These are phyloP conservation scores for Stephania cephalantha DNA, from an alignment of 164 flowering plant species.

Conservation along the genomic window DNA sequence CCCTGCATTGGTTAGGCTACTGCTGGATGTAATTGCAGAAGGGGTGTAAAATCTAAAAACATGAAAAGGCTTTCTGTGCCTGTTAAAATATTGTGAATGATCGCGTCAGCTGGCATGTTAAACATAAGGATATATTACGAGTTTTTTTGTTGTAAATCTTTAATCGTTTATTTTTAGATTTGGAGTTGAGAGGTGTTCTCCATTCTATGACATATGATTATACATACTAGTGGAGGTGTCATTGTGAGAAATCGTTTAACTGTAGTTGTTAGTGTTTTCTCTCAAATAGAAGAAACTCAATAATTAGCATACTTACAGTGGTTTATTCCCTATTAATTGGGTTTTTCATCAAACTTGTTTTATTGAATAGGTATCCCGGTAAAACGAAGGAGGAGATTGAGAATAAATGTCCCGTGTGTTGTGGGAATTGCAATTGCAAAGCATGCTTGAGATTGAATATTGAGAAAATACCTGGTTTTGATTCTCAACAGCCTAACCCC, in stretches of 20 bases:
- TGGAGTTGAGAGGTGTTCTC: background rate
- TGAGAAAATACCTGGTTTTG: background rate
- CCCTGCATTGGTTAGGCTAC: background rate
- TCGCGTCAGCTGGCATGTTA: background rate
- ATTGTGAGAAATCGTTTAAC: background rate
- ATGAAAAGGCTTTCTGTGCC: too few species aligned
- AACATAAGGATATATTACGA: background rate
- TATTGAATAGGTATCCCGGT: constrained; percentile 50
- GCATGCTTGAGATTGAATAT: constrained; percentile 44
- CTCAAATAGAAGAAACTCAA: background rate
- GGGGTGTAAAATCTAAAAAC: too few species aligned
- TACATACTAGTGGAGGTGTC: background rate
- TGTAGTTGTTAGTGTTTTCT: background rate
- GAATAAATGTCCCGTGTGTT: constrained; percentile 57
- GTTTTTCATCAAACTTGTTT: background rate
- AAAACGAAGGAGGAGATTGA: constrained; percentile 40
- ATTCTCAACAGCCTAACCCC: constrained; percentile 29
- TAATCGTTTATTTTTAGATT: background rate
- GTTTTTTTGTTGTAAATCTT: background rate
- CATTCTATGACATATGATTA: background rate
- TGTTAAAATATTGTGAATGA: background rate
- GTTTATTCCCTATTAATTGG: background rate
- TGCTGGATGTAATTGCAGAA: background rate
- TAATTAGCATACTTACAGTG: background rate
- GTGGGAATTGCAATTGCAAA: constrained; percentile 72